Conservation (phyloP, 257 asterid genomes). For the Plantago elongata region DNA sequence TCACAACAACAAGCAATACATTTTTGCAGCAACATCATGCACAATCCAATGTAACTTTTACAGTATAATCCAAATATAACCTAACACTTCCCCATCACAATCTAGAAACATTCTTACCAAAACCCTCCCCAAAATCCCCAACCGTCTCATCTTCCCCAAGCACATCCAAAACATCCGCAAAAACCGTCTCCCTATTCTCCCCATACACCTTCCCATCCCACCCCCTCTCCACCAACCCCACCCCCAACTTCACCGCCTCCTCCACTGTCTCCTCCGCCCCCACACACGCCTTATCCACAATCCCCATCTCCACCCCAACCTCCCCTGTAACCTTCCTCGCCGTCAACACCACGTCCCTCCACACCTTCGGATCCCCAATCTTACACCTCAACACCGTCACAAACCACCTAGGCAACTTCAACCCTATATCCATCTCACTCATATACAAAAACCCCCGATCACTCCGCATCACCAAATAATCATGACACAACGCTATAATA, state of each 20-base stretch:
- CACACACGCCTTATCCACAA: conserved; percentile 46
- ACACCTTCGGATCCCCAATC: conserved; percentile 31
- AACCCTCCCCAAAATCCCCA: conserved; percentile 25
- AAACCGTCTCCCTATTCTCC: conserved; percentile 34
- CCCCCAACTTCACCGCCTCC: conserved; percentile 47
- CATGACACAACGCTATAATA: conserved; percentile 53
- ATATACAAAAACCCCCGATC: conserved; percentile 53
- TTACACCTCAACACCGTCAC: conserved; percentile 33
- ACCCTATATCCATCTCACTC: conserved; percentile 57
- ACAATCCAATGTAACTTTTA: too few species aligned
- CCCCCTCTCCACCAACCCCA: conserved; percentile 38
- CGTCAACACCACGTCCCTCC: conserved; percentile 49
- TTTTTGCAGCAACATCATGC: too few species aligned
- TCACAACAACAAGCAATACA: too few species aligned
- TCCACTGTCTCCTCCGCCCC: conserved; percentile 46
- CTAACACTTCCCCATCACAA: conserved; percentile 18
- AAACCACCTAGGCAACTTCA: conserved; percentile 46
- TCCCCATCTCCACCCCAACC: conserved; percentile 44
- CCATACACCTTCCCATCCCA: conserved; percentile 52
- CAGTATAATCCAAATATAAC: too few species aligned
- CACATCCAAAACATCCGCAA: conserved; percentile 30
- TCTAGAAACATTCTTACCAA: conserved; percentile 22
- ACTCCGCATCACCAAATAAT: conserved; percentile 52
- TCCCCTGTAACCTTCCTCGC: conserved; percentile 42
- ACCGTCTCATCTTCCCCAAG: conserved; percentile 38